Evolutionary conservation across 75 land plant species (phyloP).

Genomic region (Sequoia sempervirens): DNA sequence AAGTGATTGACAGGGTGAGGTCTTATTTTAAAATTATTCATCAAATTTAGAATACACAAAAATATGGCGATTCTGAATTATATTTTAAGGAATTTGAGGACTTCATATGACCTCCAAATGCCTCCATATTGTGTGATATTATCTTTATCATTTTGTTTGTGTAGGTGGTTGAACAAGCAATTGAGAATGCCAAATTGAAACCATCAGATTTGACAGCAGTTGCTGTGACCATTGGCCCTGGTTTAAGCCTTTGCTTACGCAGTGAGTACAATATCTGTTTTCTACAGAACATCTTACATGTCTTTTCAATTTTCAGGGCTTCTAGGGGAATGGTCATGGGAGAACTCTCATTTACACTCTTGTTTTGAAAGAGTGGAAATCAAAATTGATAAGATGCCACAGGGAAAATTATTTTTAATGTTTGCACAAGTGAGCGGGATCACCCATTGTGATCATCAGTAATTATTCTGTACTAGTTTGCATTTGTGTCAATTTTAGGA

Average conservation of each 20-base stretch:
- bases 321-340: background rate
- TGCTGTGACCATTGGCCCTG: conserved; percentile 99
- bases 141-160: background rate
- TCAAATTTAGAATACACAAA: background rate
- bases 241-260: conserved; percentile 86
- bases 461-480: too few species aligned
- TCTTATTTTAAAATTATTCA: background rate
- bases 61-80: background rate
- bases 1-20: conserved; percentile 77
- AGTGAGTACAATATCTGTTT: conserved; percentile 33
- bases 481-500: too few species aligned
- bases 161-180: conserved; percentile 85
- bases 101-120: background rate
- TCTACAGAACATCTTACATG: background rate
- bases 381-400: too few species aligned
- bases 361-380: background rate
- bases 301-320: conserved; percentile 8
- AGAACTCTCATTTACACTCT: background rate
- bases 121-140: background rate
- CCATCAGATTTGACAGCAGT: conserved; percentile 82
- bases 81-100: background rate
- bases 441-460: too few species aligned
- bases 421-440: too few species aligned
- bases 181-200: conserved; percentile 58
- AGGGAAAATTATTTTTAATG: too few species aligned